Percentiles rank a stretch among this genome's conserved stretches.
Evolutionary conservation across 345 rosid genomes (phyloP).

Genomic region (Xanthoceras sorbifolium): DNA sequence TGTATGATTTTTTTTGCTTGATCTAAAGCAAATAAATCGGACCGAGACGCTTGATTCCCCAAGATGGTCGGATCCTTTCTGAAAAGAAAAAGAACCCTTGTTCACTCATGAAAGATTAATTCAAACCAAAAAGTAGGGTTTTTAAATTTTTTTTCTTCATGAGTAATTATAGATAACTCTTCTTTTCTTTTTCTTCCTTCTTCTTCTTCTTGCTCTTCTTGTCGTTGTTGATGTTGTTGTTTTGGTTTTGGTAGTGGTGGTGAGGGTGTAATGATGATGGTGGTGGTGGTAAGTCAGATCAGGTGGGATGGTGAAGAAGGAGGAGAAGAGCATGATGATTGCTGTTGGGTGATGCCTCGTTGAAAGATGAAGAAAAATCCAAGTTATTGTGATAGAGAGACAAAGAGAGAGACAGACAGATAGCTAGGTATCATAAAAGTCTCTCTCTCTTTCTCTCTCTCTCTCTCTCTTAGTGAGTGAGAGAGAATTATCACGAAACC

Average conservation of each 20-base stretch:
- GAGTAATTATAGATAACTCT: slow-evolving; percentile 3
- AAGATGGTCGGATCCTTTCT: slow-evolving; percentile 28
- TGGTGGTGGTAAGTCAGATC: slow-evolving; percentile 38
- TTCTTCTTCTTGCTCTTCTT: slow-evolving; percentile 13
- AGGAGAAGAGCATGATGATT: slow-evolving; percentile 53
- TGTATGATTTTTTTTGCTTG: slow-evolving; percentile 32
- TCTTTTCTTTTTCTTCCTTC: background rate
- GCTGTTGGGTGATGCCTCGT: slow-evolving; percentile 35
- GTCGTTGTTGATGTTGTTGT: slow-evolving; percentile 10
- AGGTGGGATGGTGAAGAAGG: slow-evolving; percentile 37
- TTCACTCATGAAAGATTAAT: slow-evolving; percentile 10
- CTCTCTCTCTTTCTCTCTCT: slow-evolving; percentile 19
- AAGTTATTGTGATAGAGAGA: slow-evolving; percentile 23
- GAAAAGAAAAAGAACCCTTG: slow-evolving; percentile 23
- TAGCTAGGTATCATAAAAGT: background rate
- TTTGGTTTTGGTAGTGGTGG: slow-evolving; percentile 27
- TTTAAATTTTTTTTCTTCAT: background rate
- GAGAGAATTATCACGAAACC: slow-evolving; percentile 39
- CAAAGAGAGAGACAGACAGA: slow-evolving; percentile 16
- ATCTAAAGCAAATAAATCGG: slow-evolving; percentile 46
- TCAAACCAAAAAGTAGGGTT: slow-evolving; percentile 22
- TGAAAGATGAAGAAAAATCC: slow-evolving; percentile 40
- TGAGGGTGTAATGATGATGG: slow-evolving; percentile 53
- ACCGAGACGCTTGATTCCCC: slow-evolving; percentile 72
- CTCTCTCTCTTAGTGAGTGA: slow-evolving; percentile 16